Evolutionary conservation across 306 rosid species (phyloP), one percentile per base, ranked within the genome.

Genomic region (Trifolium subterraneum): DNA sequence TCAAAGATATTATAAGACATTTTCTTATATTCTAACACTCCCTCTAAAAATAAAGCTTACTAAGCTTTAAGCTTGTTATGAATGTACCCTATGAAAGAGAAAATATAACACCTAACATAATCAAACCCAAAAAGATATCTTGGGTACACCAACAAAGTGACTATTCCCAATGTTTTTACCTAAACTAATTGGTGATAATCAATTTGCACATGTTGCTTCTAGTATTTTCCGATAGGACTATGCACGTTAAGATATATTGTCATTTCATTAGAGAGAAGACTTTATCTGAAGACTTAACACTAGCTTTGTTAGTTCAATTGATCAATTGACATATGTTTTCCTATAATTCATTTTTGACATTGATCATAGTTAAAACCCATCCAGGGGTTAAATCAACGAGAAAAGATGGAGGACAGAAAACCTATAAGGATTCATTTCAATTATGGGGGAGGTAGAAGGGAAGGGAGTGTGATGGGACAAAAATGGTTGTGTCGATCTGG

Each of bases 131-230:
- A 55, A 55, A 22, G 3, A 55, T 55, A 55, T 55, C 7, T 23
- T 11, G 33, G 62, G 20, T 55, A 55, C 22, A 55, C 35, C 62
- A 55, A 22, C 62, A 55, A 22, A 55, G 62, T 22, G 31, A 22
- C 33, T 55, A 22, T 55, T 22, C 62, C 33, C 33, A 6, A 11
- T 55, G n/a, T 22, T 55, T 55, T 55, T 22, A 22, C 62, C 33
- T 55, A 23, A 31, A 62, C 8, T 4, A 44, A 33, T 33, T n/a
- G 38, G 45, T 33, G 23, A 62, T 15, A 33, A 61, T 15, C 44
- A 33, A 61, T 33, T n/a, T 62, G 25, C 68, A 15, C 41, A 13
- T 31, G 66, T 60, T 60, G 66, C 66, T 33, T 60, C 42, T 59
- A 2, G 39, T 13, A 54, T 25, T 59, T 13, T 41, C 5, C 22